phyloP scores from a whole-genome alignment of 495 filamentous ascomycete genomes.

The Hypoxylon cercidicola region DNA sequence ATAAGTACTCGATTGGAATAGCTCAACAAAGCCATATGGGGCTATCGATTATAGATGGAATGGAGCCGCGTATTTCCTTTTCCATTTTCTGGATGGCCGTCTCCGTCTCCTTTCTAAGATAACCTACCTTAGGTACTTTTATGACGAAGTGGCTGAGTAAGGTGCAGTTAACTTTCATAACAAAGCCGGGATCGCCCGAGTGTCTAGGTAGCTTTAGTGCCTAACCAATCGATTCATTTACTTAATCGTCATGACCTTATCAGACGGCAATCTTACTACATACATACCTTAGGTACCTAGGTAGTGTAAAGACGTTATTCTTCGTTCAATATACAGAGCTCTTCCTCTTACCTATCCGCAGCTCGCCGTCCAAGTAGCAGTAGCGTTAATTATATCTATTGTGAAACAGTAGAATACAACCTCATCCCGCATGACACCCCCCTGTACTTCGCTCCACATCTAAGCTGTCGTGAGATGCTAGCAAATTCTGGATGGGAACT shows the following conservation, averaged over 20 bases:
- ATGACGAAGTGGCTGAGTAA: constrained; percentile 27
- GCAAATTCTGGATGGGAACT: not conserved
- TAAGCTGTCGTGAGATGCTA: not conserved
- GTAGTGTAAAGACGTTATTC: not conserved
- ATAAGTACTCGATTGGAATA: too few species aligned
- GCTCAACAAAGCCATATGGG: too few species aligned
- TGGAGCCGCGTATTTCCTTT: too few species aligned
- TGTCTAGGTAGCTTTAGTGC: too few species aligned
- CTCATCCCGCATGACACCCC: constrained; percentile 3
- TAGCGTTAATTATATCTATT: not conserved
- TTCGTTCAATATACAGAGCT: not conserved
- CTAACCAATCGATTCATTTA: too few species aligned
- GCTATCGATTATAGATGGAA: too few species aligned
- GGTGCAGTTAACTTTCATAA: not conserved
- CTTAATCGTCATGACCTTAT: too few species aligned
- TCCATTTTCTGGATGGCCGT: too few species aligned
- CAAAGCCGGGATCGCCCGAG: not conserved
- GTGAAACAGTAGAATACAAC: not conserved
- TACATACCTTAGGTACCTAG: not conserved
- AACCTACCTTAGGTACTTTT: too few species aligned
- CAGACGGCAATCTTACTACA: too few species aligned
- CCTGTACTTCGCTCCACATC: not conserved
- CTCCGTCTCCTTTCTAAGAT: not conserved
- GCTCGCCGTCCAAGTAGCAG: constrained; percentile 4
- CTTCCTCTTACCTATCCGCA: not conserved